A percentile compares a stretch with the other conserved stretches of the same genome.
Conservation (phyloP, 257 asterid species). For the Solanum sparsipilum region DNA sequence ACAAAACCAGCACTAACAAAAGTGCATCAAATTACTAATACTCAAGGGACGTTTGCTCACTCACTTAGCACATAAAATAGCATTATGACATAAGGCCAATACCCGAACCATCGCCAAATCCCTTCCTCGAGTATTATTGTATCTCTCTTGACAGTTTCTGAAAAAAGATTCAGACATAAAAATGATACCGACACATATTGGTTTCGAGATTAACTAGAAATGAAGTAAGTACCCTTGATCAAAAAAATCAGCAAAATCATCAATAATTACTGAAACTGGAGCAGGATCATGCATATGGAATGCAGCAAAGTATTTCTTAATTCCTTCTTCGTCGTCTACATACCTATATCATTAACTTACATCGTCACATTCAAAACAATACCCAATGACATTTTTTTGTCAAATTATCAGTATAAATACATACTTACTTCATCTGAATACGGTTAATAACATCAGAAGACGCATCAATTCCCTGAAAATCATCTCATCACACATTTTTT, state of each 20-base stretch:
- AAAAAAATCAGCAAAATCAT: conserved; percentile 77
- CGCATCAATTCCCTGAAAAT: conserved; percentile 62
- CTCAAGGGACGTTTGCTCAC: conserved; percentile 27
- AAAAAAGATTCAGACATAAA: neutral
- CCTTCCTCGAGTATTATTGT: conserved; percentile 67
- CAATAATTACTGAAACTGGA: conserved; percentile 57
- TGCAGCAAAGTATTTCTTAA: conserved; percentile 80
- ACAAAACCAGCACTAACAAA: neutral
- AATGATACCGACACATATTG: neutral
- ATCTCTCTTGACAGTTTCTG: conserved; percentile 65
- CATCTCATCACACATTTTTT: neutral
- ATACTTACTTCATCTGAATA: conserved; percentile 55
- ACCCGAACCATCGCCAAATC: conserved; percentile 79
- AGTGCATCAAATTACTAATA: neutral
- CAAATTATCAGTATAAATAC: neutral
- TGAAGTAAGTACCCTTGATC: conserved; percentile 37
- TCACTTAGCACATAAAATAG: conserved; percentile 64
- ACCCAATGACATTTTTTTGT: neutral
- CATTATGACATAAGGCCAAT: conserved; percentile 61
- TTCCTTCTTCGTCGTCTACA: conserved; percentile 70
- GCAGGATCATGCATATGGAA: conserved; percentile 49
- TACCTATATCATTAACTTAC: conserved; percentile 32
- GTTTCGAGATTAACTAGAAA: too few relatives aligned
- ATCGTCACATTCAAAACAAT: neutral
- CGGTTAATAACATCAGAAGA: conserved; percentile 50